Base-by-base conservation (phyloP, 352 stramenopile genomes). In the Phytophthora fragariaefolia region DNA sequence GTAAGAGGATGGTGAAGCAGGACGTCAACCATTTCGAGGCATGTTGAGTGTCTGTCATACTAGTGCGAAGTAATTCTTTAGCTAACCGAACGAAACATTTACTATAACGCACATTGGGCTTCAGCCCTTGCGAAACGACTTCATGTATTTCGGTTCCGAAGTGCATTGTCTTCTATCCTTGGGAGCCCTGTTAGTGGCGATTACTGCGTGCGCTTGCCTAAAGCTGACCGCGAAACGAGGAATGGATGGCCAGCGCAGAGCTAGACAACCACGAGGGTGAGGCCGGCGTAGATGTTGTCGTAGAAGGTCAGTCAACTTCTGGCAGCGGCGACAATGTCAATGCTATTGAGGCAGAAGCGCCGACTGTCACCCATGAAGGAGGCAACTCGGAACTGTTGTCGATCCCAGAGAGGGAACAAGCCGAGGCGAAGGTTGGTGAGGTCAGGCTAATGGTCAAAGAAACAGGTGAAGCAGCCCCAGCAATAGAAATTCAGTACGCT, bases 201-300 rank as follows among this genome's bases (percentile, higher is more conserved):
- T 53, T 64, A 30, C n/a, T 64, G 57, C 24, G 10, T n/a, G 24
- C 4, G 7, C 8, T 0, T 9, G 34, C 13, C 22, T 38, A 34
- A 17, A 32, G 38, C 24, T 58, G 50, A 18, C 5, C 32, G 34
- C 20, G 38, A 59, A 49, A 54, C 56, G 40, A 52, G 50, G 61
- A 38, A 75, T 75, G 62, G 50, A 75, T 75, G 61, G 42, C 30
- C 58, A 66, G 36, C 32, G 54, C 49, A 50, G 54, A 63, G 53
- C 30, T 36, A 13, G 34, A 66, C 23, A 60, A 43, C 15, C 64
- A 30, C 54, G 49, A 47, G 38, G 56, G 48, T 49, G 56, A 65
- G 9, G 30, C 38, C 7, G 12, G 40, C 10, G 12, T 17, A 22
- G 43, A 64, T 50, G 49, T 6, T 46, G 52, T 34, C 26, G 38